Evolutionary conservation across 2,329 filamentous ascomycete genomes (phyloP).

Genomic region (Parafenestella ontariensis): DNA sequence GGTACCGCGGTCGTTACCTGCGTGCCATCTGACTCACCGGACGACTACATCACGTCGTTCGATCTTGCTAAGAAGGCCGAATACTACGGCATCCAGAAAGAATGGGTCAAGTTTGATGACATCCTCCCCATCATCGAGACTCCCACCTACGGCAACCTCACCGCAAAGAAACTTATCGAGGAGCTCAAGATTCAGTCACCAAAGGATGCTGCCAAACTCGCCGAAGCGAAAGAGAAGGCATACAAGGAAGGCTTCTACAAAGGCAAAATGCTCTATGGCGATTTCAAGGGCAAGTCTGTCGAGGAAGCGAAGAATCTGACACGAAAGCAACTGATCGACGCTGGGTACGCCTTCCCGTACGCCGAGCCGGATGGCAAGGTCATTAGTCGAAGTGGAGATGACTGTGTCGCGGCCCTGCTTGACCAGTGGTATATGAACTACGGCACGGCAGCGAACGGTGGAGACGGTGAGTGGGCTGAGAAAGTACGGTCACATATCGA

Average conservation of each 20-base stretch:
- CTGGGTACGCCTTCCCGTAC: slow-evolving; percentile 84
- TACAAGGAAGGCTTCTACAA: slow-evolving; percentile 99
- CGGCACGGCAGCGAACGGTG: slow-evolving; percentile 69
- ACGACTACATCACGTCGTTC: slow-evolving; percentile 88
- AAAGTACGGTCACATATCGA: slow-evolving; percentile 58
- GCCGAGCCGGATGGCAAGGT: slow-evolving; percentile 91
- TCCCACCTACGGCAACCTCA: slow-evolving; percentile 83
- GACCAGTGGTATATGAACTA: slow-evolving; percentile 99
- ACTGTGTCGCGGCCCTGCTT: slow-evolving; percentile 90
- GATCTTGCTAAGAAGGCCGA: slow-evolving; percentile 95
- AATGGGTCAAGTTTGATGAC: slow-evolving; percentile 86
- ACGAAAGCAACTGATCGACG: slow-evolving; percentile 76
- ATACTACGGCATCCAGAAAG: slow-evolving; percentile 91
- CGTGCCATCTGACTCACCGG: slow-evolving; percentile 93
- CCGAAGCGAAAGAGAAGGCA: slow-evolving; percentile 92
- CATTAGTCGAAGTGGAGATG: slow-evolving; percentile 85
- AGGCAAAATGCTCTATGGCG: slow-evolving; percentile 85
- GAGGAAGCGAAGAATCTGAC: slow-evolving; percentile 88
- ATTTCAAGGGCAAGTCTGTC: slow-evolving; percentile 87
- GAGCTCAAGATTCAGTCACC: slow-evolving; percentile 96
- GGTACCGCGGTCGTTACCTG: slow-evolving; percentile 96
- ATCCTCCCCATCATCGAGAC: slow-evolving; percentile 80
- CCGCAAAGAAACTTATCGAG: slow-evolving; percentile 83
- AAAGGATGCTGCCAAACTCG: slow-evolving; percentile 89
- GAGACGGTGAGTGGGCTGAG: slow-evolving; percentile 78